phyloP scores from a whole-genome alignment of 1,139 yeast species.

The Saccharomyces hybrid region DNA sequence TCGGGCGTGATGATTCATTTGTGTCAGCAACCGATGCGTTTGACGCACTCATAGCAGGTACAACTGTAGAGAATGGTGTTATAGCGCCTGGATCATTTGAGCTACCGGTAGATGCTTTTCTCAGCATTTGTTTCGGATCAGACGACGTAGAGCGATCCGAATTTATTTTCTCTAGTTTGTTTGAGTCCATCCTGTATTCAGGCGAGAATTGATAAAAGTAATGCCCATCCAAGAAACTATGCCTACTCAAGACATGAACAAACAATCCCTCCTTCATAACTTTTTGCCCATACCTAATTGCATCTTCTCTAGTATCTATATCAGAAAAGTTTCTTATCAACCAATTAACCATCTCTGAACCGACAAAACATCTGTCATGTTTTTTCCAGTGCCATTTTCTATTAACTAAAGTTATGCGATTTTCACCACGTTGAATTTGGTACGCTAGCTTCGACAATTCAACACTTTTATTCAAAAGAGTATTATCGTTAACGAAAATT shows the following conservation, averaged over 20 bases:
- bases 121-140: conserved; percentile 3
- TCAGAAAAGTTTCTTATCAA: conserved; percentile 69
- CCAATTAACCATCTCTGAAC: conserved; percentile 84
- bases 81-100: conserved; percentile 5
- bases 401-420: conserved; percentile 57
- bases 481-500: conserved; percentile 30
- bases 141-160: conserved; percentile 2
- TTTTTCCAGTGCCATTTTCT: conserved; percentile 86
- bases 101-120: conserved; percentile 7
- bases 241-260: conserved; percentile 74
- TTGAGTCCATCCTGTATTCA: conserved; percentile 38
- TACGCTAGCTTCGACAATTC: conserved; percentile 47
- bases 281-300: conserved; percentile 67
- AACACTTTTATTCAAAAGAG: conserved; percentile 37
- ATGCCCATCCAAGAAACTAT: conserved; percentile 83
- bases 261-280: conserved; percentile 68
- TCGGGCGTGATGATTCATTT: conserved; percentile 10
- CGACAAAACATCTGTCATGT: conserved; percentile 73
- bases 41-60: neutral
- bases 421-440: conserved; percentile 53
- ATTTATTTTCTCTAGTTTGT: conserved; percentile 7
- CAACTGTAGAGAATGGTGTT: neutral
- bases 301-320: conserved; percentile 73
- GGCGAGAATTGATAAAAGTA: conserved; percentile 72
- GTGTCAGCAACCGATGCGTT: neutral